Percentiles rank a stretch among this genome's conserved stretches.
Conservation (phyloP, 441 rosid species). For the Adansonia gregorii region DNA sequence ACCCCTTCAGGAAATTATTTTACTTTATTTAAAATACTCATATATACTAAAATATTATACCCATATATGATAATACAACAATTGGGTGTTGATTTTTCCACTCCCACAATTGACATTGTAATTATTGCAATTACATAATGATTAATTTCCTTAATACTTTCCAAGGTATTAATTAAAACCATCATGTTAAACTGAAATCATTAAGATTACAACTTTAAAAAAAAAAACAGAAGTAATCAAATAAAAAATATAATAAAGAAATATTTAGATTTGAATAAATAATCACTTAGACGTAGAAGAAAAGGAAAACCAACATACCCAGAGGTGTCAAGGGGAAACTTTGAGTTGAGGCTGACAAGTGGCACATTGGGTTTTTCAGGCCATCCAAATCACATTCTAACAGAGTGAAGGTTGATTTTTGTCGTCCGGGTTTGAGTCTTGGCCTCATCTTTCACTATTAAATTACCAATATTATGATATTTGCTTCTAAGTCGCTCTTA, state of each 20-base stretch:
- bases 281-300: not conserved
- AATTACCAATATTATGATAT: not conserved
- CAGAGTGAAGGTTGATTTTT: not conserved
- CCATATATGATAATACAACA: not conserved
- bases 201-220: not conserved
- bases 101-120: not conserved
- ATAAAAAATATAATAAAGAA: not conserved
- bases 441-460: not conserved
- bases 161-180: not conserved
- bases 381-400: not conserved
- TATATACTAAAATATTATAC: too few relatives aligned
- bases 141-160: not conserved
- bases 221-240: not conserved
- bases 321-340: not conserved
- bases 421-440: not conserved
- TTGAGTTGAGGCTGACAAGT: not conserved
- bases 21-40: too few relatives aligned
- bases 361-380: not conserved
- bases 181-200: not conserved
- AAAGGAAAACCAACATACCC: not conserved
- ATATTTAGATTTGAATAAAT: not conserved
- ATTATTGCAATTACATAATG: not conserved
- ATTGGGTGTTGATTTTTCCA: not conserved
- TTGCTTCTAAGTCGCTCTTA: not conserved
- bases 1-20: too few relatives aligned